Percentiles rank a stretch among this genome's conserved stretches.
These are phyloP conservation scores for Aspergillus diversus DNA, from an alignment of 495 filamentous ascomycete species.

Conservation along the genomic window DNA sequence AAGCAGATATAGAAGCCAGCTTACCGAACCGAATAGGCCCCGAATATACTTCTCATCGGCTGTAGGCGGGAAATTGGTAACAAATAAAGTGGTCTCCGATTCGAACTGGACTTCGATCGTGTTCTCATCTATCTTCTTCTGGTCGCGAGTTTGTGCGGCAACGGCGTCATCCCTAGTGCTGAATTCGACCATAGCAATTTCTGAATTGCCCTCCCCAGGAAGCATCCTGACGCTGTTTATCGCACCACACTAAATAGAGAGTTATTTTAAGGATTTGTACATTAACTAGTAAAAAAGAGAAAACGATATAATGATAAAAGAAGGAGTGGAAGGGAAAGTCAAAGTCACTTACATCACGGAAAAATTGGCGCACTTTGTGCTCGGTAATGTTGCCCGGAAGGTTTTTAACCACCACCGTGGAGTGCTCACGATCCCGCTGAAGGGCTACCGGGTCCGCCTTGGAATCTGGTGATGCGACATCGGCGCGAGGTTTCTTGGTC, in stretches of 20 bases:
- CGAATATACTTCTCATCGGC: slow-evolving; percentile 83
- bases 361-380: slow-evolving; percentile 80
- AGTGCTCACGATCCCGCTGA: slow-evolving; percentile 87
- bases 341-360: slow-evolving; percentile 65
- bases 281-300: neutral
- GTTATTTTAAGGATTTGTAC: slow-evolving; percentile 17
- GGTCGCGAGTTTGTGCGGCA: slow-evolving; percentile 76
- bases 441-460: slow-evolving; percentile 43
- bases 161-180: slow-evolving; percentile 75
- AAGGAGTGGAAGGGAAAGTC: too few relatives aligned
- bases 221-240: slow-evolving; percentile 75
- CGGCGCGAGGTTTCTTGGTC: slow-evolving; percentile 63
- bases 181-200: slow-evolving; percentile 83
- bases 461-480: slow-evolving; percentile 37
- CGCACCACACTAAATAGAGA: slow-evolving; percentile 62
- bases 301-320: neutral
- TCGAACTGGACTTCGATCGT: slow-evolving; percentile 74
- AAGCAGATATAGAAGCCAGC: slow-evolving; percentile 24
- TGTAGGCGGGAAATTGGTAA: slow-evolving; percentile 86
- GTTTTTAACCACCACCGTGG: slow-evolving; percentile 77
- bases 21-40: slow-evolving; percentile 67
- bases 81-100: slow-evolving; percentile 77
- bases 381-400: slow-evolving; percentile 71
- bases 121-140: slow-evolving; percentile 71
- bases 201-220: slow-evolving; percentile 58